Base-by-base conservation (phyloP, 2,329 filamentous ascomycete genomes). In the Pyrenochaeta sp. region DNA sequence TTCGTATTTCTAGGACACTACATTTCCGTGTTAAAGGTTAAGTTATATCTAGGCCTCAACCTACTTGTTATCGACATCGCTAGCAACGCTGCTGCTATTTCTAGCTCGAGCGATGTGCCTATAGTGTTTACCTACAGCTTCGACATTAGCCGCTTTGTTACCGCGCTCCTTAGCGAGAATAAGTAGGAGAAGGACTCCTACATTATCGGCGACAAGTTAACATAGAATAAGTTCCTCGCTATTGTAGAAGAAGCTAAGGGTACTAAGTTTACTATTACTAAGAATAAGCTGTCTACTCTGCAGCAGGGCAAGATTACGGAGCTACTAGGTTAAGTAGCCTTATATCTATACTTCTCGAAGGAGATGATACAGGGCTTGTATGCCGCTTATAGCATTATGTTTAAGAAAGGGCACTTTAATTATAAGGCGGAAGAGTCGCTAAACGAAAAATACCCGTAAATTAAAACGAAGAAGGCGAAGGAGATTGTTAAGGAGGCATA, bases 141-240 rank as follows among this genome's bases (percentile, higher is more conserved):
- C 19, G 51, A 58, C 27, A 29, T 55, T 6, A 51, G 37, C 4
- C 22, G 27, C 4, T 58, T 53, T 26, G 41, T 44, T 3, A 45
- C 31, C 11, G 26, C 22, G 7, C 20, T 39, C 4, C 42, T 58
- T 19, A 13, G 14, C 7, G n/a, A 45, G 15, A 14, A 40, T 1
- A 46, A 36, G 6, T 58, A 77, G 77, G 68, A 73, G 1, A 59
- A 67, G 15, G 55, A 61, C 6, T 51, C 53, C 0, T 61, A 49
- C 32, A 43, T 73, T 22, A 43, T 74, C 53, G 75, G 76, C 2
- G 77, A 79, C 40, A 69, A 72, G 29, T 38, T 74, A 7, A 78
- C 76, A 0, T 75, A 68, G 56, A 78, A 79, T 24, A 63, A 79
- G 51, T 60, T 79, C 7, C 29, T 79, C 7, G 32, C 40, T 9